These are phyloP conservation scores for Gossypium longicalyx DNA, from an alignment of 345 rosid genomes.

Conservation along the genomic window DNA sequence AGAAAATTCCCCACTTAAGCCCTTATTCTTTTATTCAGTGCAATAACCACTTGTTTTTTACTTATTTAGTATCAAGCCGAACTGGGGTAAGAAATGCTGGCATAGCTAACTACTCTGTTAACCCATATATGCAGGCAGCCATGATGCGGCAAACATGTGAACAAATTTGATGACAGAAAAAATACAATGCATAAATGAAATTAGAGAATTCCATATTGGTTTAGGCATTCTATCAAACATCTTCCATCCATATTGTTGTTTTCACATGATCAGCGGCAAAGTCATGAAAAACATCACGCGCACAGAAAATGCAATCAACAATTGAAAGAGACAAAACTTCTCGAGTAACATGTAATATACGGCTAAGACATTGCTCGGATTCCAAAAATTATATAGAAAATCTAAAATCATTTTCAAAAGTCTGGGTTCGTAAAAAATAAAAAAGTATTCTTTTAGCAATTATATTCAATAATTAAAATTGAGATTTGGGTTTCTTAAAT, in stretches of 20 bases:
- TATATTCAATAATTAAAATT: not conserved
- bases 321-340: not conserved
- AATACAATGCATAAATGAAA: not conserved
- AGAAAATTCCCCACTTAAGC: not conserved
- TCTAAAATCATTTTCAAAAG: not conserved
- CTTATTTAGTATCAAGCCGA: not conserved
- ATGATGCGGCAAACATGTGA: not conserved
- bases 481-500: not conserved
- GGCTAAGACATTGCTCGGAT: not conserved
- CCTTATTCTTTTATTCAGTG: not conserved
- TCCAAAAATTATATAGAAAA: not conserved
- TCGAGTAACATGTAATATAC: not conserved
- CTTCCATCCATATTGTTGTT: not conserved
- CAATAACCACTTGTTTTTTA: not conserved
- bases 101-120: not conserved
- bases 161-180: not conserved
- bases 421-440: not conserved
- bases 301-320: not conserved
- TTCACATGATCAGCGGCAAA: not conserved
- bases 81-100: not conserved
- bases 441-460: not conserved
- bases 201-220: not conserved
- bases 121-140: not conserved
- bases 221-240: conserved; percentile 10
- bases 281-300: not conserved